phyloP scores from a whole-genome alignment of 352 stramenopile genomes.

The Globisporangium yorkense region DNA sequence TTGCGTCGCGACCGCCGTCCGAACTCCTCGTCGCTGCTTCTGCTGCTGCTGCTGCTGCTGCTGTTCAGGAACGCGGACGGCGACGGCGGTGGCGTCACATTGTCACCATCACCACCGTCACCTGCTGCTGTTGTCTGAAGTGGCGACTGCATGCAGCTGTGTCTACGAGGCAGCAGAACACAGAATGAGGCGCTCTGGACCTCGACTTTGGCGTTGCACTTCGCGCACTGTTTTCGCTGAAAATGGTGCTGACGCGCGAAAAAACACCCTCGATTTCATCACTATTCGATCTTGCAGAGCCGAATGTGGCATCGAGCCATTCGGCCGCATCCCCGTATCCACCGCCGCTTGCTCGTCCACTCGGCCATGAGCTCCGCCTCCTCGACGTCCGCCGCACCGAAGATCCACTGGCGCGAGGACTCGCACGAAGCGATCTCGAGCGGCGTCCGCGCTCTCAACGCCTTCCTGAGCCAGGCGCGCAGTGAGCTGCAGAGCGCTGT shows the following conservation, averaged over 20 bases:
- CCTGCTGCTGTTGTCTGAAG: not conserved
- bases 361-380: slow-evolving; percentile 9
- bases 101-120: not conserved
- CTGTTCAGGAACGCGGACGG: not conserved
- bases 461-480: slow-evolving; percentile 18
- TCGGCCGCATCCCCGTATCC: not conserved
- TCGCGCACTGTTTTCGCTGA: not conserved
- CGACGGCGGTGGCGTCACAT: slow-evolving; percentile 11
- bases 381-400: not conserved
- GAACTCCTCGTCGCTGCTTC: slow-evolving; percentile 1
- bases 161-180: not conserved
- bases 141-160: not conserved
- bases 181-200: not conserved
- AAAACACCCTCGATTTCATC: no score
- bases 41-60: not conserved
- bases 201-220: not conserved
- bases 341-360: not conserved
- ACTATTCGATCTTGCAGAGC: no score
- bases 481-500: slow-evolving; percentile 7
- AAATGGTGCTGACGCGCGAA: no score
- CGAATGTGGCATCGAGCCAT: not conserved
- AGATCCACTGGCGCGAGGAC: slow-evolving; percentile 12
- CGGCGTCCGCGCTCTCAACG: slow-evolving; percentile 14
- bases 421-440: slow-evolving; percentile 1
- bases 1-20: slow-evolving; percentile 6